phyloP scores from a whole-genome alignment of 2,329 filamentous ascomycete genomes.

The Ceratocystiopsis minuta region DNA sequence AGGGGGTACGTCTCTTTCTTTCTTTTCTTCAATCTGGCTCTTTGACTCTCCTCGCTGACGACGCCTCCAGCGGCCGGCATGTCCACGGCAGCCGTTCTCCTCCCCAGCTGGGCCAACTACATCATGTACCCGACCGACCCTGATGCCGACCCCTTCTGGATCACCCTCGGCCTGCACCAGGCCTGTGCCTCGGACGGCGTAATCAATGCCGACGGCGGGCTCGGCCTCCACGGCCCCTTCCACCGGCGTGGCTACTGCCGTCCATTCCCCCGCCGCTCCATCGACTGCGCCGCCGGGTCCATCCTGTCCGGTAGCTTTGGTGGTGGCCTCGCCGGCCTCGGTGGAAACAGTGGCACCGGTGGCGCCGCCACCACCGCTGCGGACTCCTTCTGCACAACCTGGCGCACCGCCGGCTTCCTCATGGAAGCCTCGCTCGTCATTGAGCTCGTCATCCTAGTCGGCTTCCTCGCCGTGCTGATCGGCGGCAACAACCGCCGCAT shows the following conservation, averaged over 20 bases:
- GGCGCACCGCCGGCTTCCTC: slow-evolving; percentile 74
- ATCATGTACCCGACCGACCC: slow-evolving; percentile 27
- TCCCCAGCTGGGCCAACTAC: slow-evolving; percentile 56
- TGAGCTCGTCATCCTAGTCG: slow-evolving; percentile 63
- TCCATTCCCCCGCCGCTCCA: slow-evolving; percentile 48
- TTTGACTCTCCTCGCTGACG: too few species aligned
- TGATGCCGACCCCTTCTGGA: slow-evolving; percentile 28
- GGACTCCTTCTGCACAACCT: slow-evolving; percentile 63
- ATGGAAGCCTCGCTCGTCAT: slow-evolving; percentile 72
- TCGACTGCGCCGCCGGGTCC: slow-evolving; percentile 41
- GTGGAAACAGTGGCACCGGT: too few species aligned
- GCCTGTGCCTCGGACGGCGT: slow-evolving; percentile 49
- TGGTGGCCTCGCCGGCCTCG: too few species aligned
- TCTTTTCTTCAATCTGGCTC: background rate
- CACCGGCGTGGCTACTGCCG: slow-evolving; percentile 29
- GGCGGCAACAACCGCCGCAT: slow-evolving; percentile 56
- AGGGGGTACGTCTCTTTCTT: slow-evolving; percentile 21
- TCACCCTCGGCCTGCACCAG: slow-evolving; percentile 61
- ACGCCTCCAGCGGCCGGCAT: slow-evolving; percentile 42
- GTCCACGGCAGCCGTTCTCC: slow-evolving; percentile 49
- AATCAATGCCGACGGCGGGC: background rate
- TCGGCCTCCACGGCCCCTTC: background rate
- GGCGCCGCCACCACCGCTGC: too few species aligned
- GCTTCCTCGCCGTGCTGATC: slow-evolving; percentile 63
- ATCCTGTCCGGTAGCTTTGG: slow-evolving; percentile 23